These are phyloP conservation scores for Kwoniella shandongensis DNA, from an alignment of 768 basidiomycete genomes.

Conservation along the genomic window DNA sequence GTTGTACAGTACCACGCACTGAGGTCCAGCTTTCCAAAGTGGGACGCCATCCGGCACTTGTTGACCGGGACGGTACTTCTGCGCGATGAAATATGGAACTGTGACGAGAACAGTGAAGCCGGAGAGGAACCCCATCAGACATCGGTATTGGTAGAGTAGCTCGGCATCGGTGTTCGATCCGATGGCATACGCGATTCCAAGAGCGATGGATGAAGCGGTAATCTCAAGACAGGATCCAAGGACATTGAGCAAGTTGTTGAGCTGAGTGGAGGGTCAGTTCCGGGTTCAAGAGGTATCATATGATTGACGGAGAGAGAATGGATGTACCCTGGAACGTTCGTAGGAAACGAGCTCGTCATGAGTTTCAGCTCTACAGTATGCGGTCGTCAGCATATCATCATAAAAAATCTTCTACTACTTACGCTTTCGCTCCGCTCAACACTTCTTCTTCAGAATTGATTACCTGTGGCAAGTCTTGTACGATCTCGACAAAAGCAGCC, in stretches of 20 bases:
- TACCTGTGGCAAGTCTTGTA: constrained; percentile 21
- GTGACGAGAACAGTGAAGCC: constrained; percentile 11
- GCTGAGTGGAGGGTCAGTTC: neutral
- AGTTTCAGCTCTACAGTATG: constrained; percentile 12
- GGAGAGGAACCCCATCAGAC: constrained; percentile 15
- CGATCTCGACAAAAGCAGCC: constrained; percentile 19
- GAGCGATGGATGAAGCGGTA: constrained; percentile 2
- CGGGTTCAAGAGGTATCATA: neutral
- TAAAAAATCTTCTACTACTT: neutral
- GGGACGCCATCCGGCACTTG: constrained; percentile 11
- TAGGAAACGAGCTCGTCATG: constrained; percentile 20
- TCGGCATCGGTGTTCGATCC: constrained; percentile 4
- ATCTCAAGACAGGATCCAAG: constrained; percentile 6
- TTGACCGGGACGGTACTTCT: constrained; percentile 22
- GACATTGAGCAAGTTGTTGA: constrained; percentile 21
- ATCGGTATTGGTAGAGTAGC: constrained; percentile 9
- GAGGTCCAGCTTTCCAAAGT: constrained; percentile 15
- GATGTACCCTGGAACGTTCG: neutral
- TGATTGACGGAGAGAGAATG: neutral
- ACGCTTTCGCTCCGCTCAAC: constrained; percentile 12
- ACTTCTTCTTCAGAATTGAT: constrained; percentile 21
- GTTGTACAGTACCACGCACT: constrained; percentile 3
- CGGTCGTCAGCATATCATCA: constrained; percentile 1
- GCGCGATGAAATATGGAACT: constrained; percentile 17
- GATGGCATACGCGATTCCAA: constrained; percentile 19